Conservation (phyloP, 2,329 filamentous ascomycete genomes). For the Pestalotiopsis sp. region DNA sequence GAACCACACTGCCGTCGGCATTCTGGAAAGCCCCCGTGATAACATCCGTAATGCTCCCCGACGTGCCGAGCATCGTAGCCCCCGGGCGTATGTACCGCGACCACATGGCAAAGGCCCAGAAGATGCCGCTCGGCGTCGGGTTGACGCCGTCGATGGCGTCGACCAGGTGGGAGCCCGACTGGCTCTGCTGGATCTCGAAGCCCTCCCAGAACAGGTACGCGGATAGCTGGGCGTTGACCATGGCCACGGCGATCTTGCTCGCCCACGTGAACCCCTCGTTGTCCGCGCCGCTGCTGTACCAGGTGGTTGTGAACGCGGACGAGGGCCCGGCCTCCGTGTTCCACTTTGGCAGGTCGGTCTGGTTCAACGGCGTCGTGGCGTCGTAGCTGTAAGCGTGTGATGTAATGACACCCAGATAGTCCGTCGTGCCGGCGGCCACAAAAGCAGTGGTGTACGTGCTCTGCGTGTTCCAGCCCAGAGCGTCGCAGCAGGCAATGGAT, state of each 20-base stretch:
- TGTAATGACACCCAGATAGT: conserved; percentile 19
- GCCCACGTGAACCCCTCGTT: conserved; percentile 40
- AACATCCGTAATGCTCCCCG: conserved; percentile 21
- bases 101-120: conserved; percentile 30
- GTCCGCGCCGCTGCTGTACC: conserved; percentile 41
- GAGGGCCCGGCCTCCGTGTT: conserved; percentile 47
- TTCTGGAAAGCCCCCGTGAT: conserved; percentile 24
- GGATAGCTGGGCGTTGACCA: conserved; percentile 46
- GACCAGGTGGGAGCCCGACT: conserved; percentile 30
- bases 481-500: conserved; percentile 48
- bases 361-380: conserved; percentile 23
- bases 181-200: conserved; percentile 27
- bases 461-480: conserved; percentile 19
- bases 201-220: conserved; percentile 55
- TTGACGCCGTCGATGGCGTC: conserved; percentile 26
- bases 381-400: conserved; percentile 26
- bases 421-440: conserved; percentile 14
- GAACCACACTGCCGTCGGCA: conserved; percentile 21
- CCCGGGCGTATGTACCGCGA: conserved; percentile 27
- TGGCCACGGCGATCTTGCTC: conserved; percentile 40
- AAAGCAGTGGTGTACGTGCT: conserved; percentile 17
- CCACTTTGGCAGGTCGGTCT: conserved; percentile 41
- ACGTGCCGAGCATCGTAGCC: conserved; percentile 22
- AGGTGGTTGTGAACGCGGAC: conserved; percentile 36
- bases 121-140: conserved; percentile 23